Conservation (phyloP, 805 yeast genomes). For the Candida michaelii region DNA sequence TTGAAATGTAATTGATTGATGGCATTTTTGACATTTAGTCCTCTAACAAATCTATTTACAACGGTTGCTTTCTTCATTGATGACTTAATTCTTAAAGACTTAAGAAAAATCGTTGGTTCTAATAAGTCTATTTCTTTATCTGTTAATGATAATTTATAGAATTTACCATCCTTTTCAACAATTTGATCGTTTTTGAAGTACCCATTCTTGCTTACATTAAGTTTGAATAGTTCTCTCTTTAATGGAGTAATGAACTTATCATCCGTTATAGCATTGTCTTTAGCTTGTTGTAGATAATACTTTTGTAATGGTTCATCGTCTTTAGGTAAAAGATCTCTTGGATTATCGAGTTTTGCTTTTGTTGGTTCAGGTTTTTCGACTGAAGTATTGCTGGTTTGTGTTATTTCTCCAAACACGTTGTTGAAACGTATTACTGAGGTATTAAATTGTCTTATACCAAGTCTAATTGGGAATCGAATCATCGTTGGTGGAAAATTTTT, state of each 20-base stretch:
- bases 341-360: constrained; percentile 7
- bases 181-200: constrained; percentile 65
- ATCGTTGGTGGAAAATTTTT: constrained; percentile 7
- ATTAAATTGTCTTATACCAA: constrained; percentile 8
- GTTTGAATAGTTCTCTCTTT: constrained; percentile 61
- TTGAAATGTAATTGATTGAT: constrained; percentile 91
- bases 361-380: constrained; percentile 2
- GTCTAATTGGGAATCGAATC: constrained; percentile 13
- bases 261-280: constrained; percentile 41
- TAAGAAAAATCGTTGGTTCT: constrained; percentile 84
- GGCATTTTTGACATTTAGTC: constrained; percentile 70
- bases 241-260: constrained; percentile 70
- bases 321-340: constrained; percentile 23
- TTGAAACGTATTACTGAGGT: constrained; percentile 4
- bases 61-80: constrained; percentile 85
- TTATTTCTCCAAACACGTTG: constrained; percentile 35
- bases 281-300: constrained; percentile 46
- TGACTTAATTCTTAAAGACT: constrained; percentile 81
- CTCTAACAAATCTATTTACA: constrained; percentile 73
- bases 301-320: constrained; percentile 46
- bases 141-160: constrained; percentile 57
- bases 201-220: constrained; percentile 60
- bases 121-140: constrained; percentile 69
- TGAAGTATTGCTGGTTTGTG: constrained; percentile 12
- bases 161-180: constrained; percentile 43